Percentiles rank a stretch among this genome's conserved stretches.
Conservation (phyloP, 1,139 yeast genomes). For the Geotrichum carabidarum region DNA sequence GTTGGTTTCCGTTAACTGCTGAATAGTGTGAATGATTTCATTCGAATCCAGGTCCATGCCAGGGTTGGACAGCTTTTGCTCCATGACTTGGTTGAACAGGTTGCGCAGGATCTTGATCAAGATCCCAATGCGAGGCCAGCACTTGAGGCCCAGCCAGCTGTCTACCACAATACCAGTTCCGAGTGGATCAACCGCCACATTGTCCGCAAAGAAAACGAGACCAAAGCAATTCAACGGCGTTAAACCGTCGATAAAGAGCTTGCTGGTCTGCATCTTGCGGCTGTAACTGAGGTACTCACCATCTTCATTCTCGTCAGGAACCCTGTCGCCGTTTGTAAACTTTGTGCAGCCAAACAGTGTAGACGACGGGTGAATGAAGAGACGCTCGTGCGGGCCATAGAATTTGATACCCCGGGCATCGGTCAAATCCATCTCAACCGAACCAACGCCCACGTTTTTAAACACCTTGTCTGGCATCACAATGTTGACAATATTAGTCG, state of each 20-base stretch:
- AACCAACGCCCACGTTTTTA: constrained; percentile 64
- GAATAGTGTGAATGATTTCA: constrained; percentile 14
- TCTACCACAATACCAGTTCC: constrained; percentile 49
- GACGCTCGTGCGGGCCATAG: constrained; percentile 45
- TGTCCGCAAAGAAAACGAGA: constrained; percentile 71
- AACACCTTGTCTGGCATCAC: constrained; percentile 78
- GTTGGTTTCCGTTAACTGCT: constrained; percentile 16
- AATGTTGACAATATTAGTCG: constrained; percentile 77
- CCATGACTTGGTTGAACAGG: constrained; percentile 63
- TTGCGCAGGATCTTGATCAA: constrained; percentile 63
- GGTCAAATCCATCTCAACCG: constrained; percentile 71
- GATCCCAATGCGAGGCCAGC: constrained; percentile 94
- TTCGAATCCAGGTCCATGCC: constrained; percentile 26
- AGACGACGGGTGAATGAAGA: constrained; percentile 82
- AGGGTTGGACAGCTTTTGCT: constrained; percentile 49
- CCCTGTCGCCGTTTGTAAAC: constrained; percentile 23
- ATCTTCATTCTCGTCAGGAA: constrained; percentile 23
- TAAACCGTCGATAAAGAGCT: constrained; percentile 63
- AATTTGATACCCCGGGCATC: constrained; percentile 70
- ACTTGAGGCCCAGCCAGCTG: constrained; percentile 74
- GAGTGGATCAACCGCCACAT: constrained; percentile 61
- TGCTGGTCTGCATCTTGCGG: constrained; percentile 50
- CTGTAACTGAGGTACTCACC: constrained; percentile 36
- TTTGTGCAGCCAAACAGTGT: constrained; percentile 49
- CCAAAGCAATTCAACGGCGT: constrained; percentile 76